Base-by-base conservation (phyloP, 768 basidiomycete species). In the Amanita inopinata region DNA sequence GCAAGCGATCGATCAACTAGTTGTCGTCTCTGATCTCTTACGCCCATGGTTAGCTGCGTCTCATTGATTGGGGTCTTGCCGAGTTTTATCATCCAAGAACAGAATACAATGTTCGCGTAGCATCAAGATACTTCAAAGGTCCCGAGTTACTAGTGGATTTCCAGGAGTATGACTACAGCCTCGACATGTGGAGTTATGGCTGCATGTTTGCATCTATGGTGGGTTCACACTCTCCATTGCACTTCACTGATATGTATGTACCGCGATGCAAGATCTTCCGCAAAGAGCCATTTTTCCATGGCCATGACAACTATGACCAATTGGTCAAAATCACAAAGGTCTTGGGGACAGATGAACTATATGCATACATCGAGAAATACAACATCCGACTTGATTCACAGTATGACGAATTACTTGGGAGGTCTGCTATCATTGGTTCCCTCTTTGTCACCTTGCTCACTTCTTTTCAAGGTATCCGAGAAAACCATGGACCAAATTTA, bases 121-220 rank as follows among this genome's bases (percentile, higher is more conserved):
- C 94, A 3, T 92, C 88, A 25, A 76, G 94, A 53, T 97, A 97
- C 69, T 98, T 96, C 73, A 98, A 98, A 60, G 94, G 93, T 1
- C 94, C 93, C 4, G 94, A 98, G 62, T 69, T 97, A 45, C 69
- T 97, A 45, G 92, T 97, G 46, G 93, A 97, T 61, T 97, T 96
- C 69, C 94, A 96, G 61, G 91, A 96, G 60, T 98, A 98, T 51
- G 94, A 98, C 61, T 96, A 96, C 60, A 89, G 86, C 61, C 65
- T 97, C 53, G 93, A 98, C 61, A 90, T 98, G 89, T 98, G 94
- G 94, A 92, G 89, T 65, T 82, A 87, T 56, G 94, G 94, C 12
- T 97, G 94, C 60, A 98, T 94, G 91, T 96, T 94, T 61, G 94
- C 94, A 6, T 91, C 88, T 12, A 97, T 98, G 94, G 93, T 94